Conservation (phyloP, 768 basidiomycete genomes). For the Gymnopilus dilepis region DNA sequence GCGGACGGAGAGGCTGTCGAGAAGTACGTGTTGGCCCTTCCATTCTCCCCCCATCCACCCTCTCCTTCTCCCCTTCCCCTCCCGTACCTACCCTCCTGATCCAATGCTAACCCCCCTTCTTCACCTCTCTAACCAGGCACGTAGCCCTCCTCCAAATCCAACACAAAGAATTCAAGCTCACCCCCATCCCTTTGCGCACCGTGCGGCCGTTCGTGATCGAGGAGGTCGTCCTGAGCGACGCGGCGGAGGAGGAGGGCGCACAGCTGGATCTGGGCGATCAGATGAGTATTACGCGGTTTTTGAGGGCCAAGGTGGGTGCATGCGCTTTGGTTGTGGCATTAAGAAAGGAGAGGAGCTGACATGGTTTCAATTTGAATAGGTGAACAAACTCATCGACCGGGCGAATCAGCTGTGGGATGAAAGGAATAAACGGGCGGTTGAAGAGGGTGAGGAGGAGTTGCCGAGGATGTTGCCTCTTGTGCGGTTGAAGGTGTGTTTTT, state of each 20-base stretch:
- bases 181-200: conserved; percentile 85
- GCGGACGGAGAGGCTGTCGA: conserved; percentile 91
- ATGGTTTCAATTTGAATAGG: conserved; percentile 47
- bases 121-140: conserved; percentile 70
- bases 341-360: not conserved
- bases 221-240: conserved; percentile 75
- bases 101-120: not conserved
- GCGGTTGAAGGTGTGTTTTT: conserved; percentile 74
- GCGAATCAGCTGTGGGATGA: conserved; percentile 84
- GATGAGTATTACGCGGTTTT: conserved; percentile 80
- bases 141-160: conserved; percentile 90
- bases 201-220: conserved; percentile 95
- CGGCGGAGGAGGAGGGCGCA: conserved; percentile 75
- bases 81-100: not conserved
- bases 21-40: conserved; percentile 60
- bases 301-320: conserved; percentile 65
- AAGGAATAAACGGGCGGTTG: conserved; percentile 63
- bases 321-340: not conserved
- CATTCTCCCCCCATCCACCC: no score
- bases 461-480: conserved; percentile 85
- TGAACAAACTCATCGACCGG: conserved; percentile 77
- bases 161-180: conserved; percentile 85
- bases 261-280: conserved; percentile 83
- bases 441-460: conserved; percentile 65
- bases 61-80: no score